Evolutionary conservation across 257 asterid genomes (phyloP).

Genomic region (Avicennia marina): DNA sequence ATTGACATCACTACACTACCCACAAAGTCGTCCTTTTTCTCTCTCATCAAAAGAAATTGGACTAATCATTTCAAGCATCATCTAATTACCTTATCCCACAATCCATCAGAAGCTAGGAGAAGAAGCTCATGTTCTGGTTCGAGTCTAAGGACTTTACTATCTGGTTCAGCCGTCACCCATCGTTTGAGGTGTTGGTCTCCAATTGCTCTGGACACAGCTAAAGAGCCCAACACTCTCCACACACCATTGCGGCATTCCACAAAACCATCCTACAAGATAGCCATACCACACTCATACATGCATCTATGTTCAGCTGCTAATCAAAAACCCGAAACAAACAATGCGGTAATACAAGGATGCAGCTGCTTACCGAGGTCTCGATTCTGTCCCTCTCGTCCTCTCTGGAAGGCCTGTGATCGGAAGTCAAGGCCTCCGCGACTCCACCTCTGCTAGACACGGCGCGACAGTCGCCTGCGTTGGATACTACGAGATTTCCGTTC

Average conservation of each 20-base stretch:
- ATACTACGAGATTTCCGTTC: neutral
- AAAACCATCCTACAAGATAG: conserved; percentile 64
- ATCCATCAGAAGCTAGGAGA: conserved; percentile 87
- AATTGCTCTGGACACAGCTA: conserved; percentile 80
- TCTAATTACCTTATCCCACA: conserved; percentile 75
- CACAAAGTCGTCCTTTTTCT: too few species aligned
- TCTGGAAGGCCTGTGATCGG: neutral
- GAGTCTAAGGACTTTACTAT: conserved; percentile 44
- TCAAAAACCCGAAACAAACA: too few species aligned
- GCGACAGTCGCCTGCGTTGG: neutral
- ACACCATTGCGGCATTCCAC: conserved; percentile 65
- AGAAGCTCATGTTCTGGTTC: conserved; percentile 64
- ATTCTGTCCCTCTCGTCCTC: neutral
- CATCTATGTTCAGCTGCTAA: too few species aligned
- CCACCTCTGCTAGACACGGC: neutral
- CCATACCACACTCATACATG: neutral
- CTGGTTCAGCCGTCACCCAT: conserved; percentile 85
- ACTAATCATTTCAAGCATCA: too few species aligned
- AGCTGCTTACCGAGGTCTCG: neutral
- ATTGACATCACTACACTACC: neutral
- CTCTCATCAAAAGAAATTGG: neutral
- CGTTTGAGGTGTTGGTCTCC: conserved; percentile 83
- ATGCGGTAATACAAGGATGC: too few species aligned
- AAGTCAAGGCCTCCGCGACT: neutral
- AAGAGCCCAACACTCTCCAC: conserved; percentile 76